Conservation (phyloP, 345 rosid genomes). For the Arabidopsis suecica region DNA sequence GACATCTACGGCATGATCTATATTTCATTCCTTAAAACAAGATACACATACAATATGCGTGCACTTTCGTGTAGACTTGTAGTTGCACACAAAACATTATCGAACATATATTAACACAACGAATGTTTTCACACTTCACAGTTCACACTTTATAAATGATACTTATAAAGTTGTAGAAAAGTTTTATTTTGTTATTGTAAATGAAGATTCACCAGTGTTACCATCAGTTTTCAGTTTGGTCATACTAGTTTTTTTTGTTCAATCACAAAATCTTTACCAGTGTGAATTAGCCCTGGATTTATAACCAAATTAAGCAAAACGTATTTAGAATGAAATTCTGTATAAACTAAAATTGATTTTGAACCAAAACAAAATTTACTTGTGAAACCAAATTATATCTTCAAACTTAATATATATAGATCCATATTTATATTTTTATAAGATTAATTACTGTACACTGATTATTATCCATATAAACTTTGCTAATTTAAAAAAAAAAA, state of each 20-base stretch:
- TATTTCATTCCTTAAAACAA: constrained; percentile 11
- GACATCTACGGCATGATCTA: constrained; percentile 25
- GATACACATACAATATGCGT: constrained; percentile 29
- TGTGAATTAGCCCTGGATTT: not conserved
- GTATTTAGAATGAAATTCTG: not conserved
- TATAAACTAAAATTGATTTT: not conserved
- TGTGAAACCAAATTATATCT: not conserved
- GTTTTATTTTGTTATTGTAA: not conserved
- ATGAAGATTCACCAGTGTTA: constrained; percentile 2
- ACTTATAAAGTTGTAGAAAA: not conserved
- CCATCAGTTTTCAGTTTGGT: not conserved
- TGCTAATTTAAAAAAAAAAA: too few relatives aligned
- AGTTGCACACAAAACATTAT: constrained; percentile 4
- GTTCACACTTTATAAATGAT: constrained; percentile 35
- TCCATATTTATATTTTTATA: not conserved
- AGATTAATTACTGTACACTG: not conserved
- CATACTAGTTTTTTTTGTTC: not conserved
- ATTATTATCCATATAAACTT: not conserved
- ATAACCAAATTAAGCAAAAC: not conserved
- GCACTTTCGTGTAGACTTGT: constrained; percentile 28
- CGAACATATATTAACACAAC: not conserved
- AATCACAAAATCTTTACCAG: not conserved
- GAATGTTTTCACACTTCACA: constrained; percentile 23
- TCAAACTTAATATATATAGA: not conserved
- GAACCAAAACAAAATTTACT: not conserved